These are phyloP conservation scores for Erythrophleum ivorense DNA, from an alignment of 331 rosid genomes.

Conservation along the genomic window DNA sequence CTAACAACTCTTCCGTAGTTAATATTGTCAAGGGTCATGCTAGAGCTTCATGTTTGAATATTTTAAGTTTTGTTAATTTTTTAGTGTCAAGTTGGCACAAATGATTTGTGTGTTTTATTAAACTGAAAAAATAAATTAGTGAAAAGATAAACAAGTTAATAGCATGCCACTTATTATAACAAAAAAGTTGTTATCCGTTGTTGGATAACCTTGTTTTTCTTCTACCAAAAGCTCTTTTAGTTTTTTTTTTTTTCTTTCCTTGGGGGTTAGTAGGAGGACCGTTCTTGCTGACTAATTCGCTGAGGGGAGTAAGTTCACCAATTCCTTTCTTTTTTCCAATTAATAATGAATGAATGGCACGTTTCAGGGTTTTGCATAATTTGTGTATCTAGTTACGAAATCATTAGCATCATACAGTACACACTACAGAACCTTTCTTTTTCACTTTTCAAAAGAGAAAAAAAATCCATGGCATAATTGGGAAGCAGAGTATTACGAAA, in stretches of 20 bases:
- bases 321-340: neutral
- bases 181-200: neutral
- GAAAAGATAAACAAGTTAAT: neutral
- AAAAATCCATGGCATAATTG: neutral
- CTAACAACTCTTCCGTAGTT: neutral
- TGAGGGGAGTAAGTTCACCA: slow-evolving; percentile 13
- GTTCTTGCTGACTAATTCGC: neutral
- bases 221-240: neutral
- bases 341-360: slow-evolving; percentile 20
- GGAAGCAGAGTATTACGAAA: neutral
- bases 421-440: neutral
- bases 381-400: neutral
- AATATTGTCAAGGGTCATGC: neutral
- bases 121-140: neutral
- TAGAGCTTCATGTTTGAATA: neutral
- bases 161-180: neutral
- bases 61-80: neutral
- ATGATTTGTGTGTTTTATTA: neutral
- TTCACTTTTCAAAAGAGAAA: neutral
- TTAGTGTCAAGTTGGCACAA: neutral
- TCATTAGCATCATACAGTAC: neutral
- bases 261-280: too few species aligned
- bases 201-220: neutral
- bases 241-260: neutral
- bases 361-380: slow-evolving; percentile 32